Evolutionary conservation across 2,329 filamentous ascomycete species (phyloP).

Genomic region (Trichoderma brevicompactum): DNA sequence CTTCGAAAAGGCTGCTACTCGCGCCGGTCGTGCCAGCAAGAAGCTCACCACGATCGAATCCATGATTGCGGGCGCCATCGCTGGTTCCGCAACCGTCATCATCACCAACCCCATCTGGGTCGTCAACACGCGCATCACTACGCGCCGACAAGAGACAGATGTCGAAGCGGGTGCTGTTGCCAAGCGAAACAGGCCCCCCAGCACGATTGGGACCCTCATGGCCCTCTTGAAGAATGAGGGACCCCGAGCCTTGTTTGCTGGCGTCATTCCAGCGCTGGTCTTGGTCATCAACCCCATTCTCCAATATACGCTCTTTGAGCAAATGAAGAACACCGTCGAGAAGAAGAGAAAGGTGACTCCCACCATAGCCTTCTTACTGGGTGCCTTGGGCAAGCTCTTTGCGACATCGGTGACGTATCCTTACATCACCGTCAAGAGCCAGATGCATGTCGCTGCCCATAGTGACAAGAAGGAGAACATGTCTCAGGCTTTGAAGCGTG

Average conservation of each 20-base stretch:
- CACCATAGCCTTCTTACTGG: constrained; percentile 85
- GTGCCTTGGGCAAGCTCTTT: constrained; percentile 90
- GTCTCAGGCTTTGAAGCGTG: constrained; percentile 74
- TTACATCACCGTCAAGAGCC: constrained; percentile 98
- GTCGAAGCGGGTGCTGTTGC: constrained; percentile 46
- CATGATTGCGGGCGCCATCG: constrained; percentile 93
- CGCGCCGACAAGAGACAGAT: constrained; percentile 66
- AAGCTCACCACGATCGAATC: constrained; percentile 90
- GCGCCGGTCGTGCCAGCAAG: constrained; percentile 72
- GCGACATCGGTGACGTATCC: constrained; percentile 95
- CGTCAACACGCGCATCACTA: constrained; percentile 97
- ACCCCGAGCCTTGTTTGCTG: constrained; percentile 81
- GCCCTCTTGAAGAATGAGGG: constrained; percentile 84
- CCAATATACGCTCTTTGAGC: constrained; percentile 98
- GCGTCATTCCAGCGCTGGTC: constrained; percentile 88
- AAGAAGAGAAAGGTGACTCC: constrained; percentile 75
- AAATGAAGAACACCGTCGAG: constrained; percentile 91
- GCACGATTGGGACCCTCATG: constrained; percentile 80
- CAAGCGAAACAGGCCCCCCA: constrained; percentile 58
- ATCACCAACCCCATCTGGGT: constrained; percentile 99
- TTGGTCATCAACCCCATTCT: constrained; percentile 98
- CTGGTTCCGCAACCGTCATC: constrained; percentile 90
- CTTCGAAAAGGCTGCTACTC: constrained; percentile 78
- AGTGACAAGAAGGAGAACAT: constrained; percentile 80
- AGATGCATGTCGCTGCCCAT: constrained; percentile 88